Conservation (phyloP, 2,329 filamentous ascomycete species). For the Aspergillus fumigatiaffinis region DNA sequence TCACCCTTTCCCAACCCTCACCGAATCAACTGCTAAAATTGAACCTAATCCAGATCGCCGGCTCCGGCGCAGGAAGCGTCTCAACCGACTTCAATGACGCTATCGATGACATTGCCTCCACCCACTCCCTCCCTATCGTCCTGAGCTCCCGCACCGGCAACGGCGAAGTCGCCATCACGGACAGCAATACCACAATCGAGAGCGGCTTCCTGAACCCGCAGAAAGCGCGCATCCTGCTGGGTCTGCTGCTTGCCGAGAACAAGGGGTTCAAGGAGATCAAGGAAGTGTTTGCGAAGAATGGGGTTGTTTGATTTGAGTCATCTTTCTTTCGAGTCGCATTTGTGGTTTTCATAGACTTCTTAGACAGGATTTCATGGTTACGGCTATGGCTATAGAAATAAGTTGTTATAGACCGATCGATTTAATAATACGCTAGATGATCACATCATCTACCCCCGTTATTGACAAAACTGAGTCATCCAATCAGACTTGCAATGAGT, state of each 20-base stretch:
- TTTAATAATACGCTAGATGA: background rate
- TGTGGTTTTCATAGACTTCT: background rate
- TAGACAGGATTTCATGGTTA: background rate
- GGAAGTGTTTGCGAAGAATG: slow-evolving; percentile 7
- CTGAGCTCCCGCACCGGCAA: slow-evolving; percentile 22
- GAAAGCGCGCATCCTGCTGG: slow-evolving; percentile 16
- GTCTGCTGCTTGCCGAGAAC: slow-evolving; percentile 12
- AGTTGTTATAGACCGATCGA: too few species aligned
- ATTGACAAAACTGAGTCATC: background rate
- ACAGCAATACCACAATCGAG: slow-evolving; percentile 14
- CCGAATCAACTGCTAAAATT: background rate
- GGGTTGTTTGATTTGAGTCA: background rate
- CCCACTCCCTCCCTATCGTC: slow-evolving; percentile 18
- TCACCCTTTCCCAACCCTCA: background rate
- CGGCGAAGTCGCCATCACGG: slow-evolving; percentile 21
- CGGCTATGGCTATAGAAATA: background rate
- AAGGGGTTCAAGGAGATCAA: slow-evolving; percentile 10
- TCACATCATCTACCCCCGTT: background rate
- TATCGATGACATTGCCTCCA: slow-evolving; percentile 13
- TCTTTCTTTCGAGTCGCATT: too few species aligned
- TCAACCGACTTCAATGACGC: slow-evolving; percentile 13
- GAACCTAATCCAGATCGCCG: slow-evolving; percentile 13
- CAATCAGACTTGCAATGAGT: background rate
- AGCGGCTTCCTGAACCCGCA: slow-evolving; percentile 19
- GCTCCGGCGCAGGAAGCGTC: slow-evolving; percentile 21